Evolutionary conservation across 257 asterid species (phyloP), one percentile per base, ranked within the genome.

Genomic region (Ocimum tenuiflorum): DNA sequence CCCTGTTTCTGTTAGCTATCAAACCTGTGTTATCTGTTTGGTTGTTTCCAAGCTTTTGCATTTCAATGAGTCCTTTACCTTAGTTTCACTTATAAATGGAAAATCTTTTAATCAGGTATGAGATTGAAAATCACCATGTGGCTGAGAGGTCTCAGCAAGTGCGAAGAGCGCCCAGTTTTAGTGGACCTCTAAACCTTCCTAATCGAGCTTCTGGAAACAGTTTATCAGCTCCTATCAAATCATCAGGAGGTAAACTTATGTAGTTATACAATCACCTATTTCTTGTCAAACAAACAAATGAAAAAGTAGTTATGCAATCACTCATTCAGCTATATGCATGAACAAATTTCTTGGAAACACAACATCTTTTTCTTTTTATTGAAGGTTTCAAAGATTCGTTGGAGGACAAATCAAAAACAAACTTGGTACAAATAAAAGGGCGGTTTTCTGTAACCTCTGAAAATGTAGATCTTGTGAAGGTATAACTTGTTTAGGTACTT

Each of bases 391-490:
- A 85, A 85, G 97, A 94, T 73, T 75, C 95, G 31, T 55, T 77
- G 76, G 99, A 94, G 31, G 99, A 90, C 76, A 90, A 86, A 76
- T 86, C 99, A 23, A 94, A 83, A 72, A 55, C 83, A 33, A 94
- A 85, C 79, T 79, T 94, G 81, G 97, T 94, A 56, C 99, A 94
- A 82, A 92, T 92, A 62, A 94, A 88, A 83, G 99, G 99, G 73
- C 85, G 99, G 22, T 94, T 94, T 78, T 94, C 99, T 39, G 97
- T 94, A 43, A 94, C 99, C 51, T 94, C 99, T 59, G 99, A 94
- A 82, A 94, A 86, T 73, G 95, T 94, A 12, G 99, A 94, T 85
- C 96, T 90, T 82, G 99, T 76, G 35, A 94, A 94, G 96, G 99
- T 94, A 80, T 42, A 54, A 43, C 69, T 77, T 63, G 43, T 61